These are phyloP conservation scores for Pugionium dolabratum DNA, from an alignment of 345 rosid genomes.

Conservation along the genomic window DNA sequence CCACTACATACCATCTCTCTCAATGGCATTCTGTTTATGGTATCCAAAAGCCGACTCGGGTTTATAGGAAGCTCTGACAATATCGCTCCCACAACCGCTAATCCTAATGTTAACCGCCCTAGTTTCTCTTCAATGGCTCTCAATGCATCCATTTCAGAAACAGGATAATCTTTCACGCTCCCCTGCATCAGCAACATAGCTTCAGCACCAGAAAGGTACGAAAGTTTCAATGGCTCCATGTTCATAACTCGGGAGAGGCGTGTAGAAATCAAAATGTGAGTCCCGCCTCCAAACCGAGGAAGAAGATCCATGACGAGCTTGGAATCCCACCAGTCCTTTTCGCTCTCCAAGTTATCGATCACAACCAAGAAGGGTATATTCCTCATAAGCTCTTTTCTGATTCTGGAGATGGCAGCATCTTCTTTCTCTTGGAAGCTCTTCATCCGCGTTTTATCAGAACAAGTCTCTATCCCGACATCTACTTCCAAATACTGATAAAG, in stretches of 20 bases:
- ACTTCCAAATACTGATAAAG: slow-evolving; percentile 77
- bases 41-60: slow-evolving; percentile 85
- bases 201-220: slow-evolving; percentile 80
- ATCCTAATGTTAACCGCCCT: slow-evolving; percentile 76
- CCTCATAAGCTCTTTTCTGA: slow-evolving; percentile 86
- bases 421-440: slow-evolving; percentile 93
- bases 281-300: slow-evolving; percentile 93
- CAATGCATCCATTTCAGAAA: slow-evolving; percentile 70
- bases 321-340: slow-evolving; percentile 97
- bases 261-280: slow-evolving; percentile 83
- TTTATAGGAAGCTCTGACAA: slow-evolving; percentile 86
- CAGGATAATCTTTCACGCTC: slow-evolving; percentile 56
- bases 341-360: slow-evolving; percentile 89
- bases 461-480: slow-evolving; percentile 72
- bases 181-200: slow-evolving; percentile 90
- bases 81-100: slow-evolving; percentile 77
- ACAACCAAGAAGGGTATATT: slow-evolving; percentile 85
- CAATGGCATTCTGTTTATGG: slow-evolving; percentile 80
- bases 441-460: slow-evolving; percentile 56
- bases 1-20: slow-evolving; percentile 66
- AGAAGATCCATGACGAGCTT: slow-evolving; percentile 94
- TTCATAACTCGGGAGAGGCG: slow-evolving; percentile 77
- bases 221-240: slow-evolving; percentile 78
- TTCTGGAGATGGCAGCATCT: slow-evolving; percentile 66
- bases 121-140: slow-evolving; percentile 81